Percentiles rank a stretch among this genome's conserved stretches.
phyloP scores from a whole-genome alignment of 2,329 filamentous ascomycete species.

The Botrytis hyacinthi region DNA sequence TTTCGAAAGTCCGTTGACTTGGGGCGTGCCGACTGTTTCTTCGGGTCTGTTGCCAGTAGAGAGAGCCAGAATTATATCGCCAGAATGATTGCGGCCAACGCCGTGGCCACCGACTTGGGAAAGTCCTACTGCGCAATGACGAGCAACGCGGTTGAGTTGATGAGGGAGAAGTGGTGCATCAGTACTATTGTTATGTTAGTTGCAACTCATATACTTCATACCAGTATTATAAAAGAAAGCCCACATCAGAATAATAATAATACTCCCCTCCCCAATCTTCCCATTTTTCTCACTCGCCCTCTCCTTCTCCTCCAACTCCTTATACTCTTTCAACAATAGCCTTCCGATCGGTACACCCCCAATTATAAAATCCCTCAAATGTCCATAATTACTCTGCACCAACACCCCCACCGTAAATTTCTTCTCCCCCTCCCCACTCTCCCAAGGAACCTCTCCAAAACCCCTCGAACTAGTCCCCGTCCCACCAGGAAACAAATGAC shows the following conservation, averaged over 20 bases:
- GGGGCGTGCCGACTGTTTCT: slow-evolving; percentile 31
- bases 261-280: slow-evolving; percentile 59
- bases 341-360: slow-evolving; percentile 61
- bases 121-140: slow-evolving; percentile 60
- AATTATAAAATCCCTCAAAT: slow-evolving; percentile 54
- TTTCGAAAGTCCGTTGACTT: slow-evolving; percentile 32
- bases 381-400: slow-evolving; percentile 65
- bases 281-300: slow-evolving; percentile 28
- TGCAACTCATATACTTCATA: too few relatives aligned
- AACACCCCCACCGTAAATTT: slow-evolving; percentile 60
- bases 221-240: background rate
- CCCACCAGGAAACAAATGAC: slow-evolving; percentile 64
- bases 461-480: slow-evolving; percentile 61
- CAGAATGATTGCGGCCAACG: slow-evolving; percentile 53
- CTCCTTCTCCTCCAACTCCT: slow-evolving; percentile 31
- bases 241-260: slow-evolving; percentile 55
- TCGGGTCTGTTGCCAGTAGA: slow-evolving; percentile 53
- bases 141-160: slow-evolving; percentile 57
- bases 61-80: slow-evolving; percentile 66
- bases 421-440: slow-evolving; percentile 31
- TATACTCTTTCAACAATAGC: slow-evolving; percentile 47
- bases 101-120: slow-evolving; percentile 59
- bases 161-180: slow-evolving; percentile 58
- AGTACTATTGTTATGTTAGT: slow-evolving; percentile 41
- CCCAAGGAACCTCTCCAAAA: slow-evolving; percentile 44